Base-by-base conservation (phyloP, 202 grass and related monocot genomes). In the Saccharum hybrid region DNA sequence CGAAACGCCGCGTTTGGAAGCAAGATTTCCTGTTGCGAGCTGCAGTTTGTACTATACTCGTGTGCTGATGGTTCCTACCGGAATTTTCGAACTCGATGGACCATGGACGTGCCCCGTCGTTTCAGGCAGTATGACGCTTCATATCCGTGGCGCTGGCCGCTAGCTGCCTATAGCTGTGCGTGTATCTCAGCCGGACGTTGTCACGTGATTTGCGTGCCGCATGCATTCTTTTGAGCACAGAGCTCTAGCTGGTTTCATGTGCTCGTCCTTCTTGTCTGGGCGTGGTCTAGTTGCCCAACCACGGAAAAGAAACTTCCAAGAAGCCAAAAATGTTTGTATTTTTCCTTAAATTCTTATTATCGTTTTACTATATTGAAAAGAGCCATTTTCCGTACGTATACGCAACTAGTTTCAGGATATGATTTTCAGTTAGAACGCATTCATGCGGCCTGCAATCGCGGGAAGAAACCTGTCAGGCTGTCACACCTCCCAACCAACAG, bases 391-490 rank as follows among this genome's bases (percentile, higher is more conserved):
- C 64, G 23, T 14, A 48, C 79, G 41, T 75, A 6, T 19, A 8
- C 8, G 16, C 21, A 4, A 21, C 2, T 57, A 40, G 49, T 3
- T 2, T 23, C 38, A 62, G 19, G 16, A 14, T 31, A 60, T 9
- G 4, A 10, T 15, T 37, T 42, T 49, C 18, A 1, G 54, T 82
- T 63, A 33, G 52, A 76, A 63, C 21, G 51, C 71, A 81, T 54
- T 77, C 72, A 71, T 87, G 54, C 42, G 72, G 72, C 85, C 43
- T 60, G 85, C 72, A 60, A 76, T 4, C 63, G 28, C 2, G 30
- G 78, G 78, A 82, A 76, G 85, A 37, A 76, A 86, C 62, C 85
- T 75, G 51, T 81, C 78, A 49, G 38, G 62, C 51, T 67, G 38
- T 81, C 78, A 69, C 72, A 52, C 39, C 64, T 21, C 64, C 72